Evolutionary conservation across 441 rosid genomes (phyloP).

Genomic region (Pelargonium fulgidum): DNA sequence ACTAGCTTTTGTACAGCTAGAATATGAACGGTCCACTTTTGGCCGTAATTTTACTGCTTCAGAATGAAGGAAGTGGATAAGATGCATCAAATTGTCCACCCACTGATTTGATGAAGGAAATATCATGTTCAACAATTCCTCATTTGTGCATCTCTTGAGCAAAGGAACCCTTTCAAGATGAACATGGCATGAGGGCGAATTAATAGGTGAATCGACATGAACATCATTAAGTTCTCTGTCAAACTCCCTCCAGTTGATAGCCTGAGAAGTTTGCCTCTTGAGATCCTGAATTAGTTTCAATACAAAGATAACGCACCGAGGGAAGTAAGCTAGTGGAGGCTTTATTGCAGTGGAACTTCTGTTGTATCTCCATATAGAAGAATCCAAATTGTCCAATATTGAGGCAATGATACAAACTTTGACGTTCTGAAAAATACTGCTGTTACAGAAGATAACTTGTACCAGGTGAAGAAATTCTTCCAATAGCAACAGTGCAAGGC

Average conservation of each 20-base stretch:
- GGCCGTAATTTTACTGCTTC: constrained; percentile 82
- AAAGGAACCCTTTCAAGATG: constrained; percentile 59
- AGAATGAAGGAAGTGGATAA: constrained; percentile 59
- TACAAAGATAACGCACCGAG: constrained; percentile 60
- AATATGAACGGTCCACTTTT: constrained; percentile 63
- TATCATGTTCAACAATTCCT: constrained; percentile 62
- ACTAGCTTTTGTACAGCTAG: constrained; percentile 54
- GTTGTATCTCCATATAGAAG: constrained; percentile 74
- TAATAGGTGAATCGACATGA: constrained; percentile 30
- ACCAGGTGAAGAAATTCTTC: constrained; percentile 90
- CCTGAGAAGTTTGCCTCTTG: constrained; percentile 48
- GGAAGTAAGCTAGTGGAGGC: constrained; percentile 73
- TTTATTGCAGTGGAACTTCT: constrained; percentile 43
- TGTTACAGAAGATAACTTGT: constrained; percentile 63
- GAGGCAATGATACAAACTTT: constrained; percentile 79
- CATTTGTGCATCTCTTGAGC: constrained; percentile 53
- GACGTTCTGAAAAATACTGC: constrained; percentile 58
- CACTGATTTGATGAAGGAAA: constrained; percentile 77
- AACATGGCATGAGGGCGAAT: constrained; percentile 46
- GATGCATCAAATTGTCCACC: constrained; percentile 81
- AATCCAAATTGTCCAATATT: constrained; percentile 59
- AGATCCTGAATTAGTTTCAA: constrained; percentile 76
- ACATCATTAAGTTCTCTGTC: constrained; percentile 36
- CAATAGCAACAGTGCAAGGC: constrained; percentile 52
- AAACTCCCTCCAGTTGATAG: constrained; percentile 47